Evolutionary conservation across 1,284 basidiomycete genomes (phyloP).

Genomic region (Leucoagaricus sp.): DNA sequence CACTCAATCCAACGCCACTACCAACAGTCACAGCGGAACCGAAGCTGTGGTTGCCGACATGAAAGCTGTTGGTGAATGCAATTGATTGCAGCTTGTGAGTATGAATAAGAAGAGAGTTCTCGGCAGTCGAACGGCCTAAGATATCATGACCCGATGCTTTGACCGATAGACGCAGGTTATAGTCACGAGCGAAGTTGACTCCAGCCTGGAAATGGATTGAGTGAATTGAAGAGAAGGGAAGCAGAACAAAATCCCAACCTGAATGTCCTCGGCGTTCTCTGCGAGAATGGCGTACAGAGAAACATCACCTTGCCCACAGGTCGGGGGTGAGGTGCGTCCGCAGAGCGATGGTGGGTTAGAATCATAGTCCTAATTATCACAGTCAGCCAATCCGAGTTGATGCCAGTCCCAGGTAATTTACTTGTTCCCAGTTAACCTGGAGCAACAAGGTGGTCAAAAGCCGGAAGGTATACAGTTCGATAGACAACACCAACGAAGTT

Average conservation of each 20-base stretch:
- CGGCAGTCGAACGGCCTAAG: conserved; percentile 31
- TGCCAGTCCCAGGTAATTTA: background rate
- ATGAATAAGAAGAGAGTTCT: conserved; percentile 35
- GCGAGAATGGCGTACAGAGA: conserved; percentile 18
- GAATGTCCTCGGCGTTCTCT: conserved; percentile 31
- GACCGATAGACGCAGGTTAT: conserved; percentile 40
- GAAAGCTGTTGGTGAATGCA: conserved; percentile 29
- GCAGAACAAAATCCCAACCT: conserved; percentile 5
- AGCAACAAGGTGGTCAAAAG: background rate
- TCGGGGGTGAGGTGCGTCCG: background rate
- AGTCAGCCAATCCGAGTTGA: background rate
- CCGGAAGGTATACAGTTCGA: too few relatives aligned
- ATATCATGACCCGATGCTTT: conserved; percentile 42
- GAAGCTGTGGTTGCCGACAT: conserved; percentile 1
- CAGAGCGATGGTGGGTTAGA: conserved; percentile 2
- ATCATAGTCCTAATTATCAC: background rate
- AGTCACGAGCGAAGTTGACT: conserved; percentile 32
- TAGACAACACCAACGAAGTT: background rate
- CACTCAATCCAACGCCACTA: conserved; percentile 43
- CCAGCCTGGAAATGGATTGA: conserved; percentile 20
- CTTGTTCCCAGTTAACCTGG: conserved; percentile 2
- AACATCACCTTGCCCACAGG: conserved; percentile 21
- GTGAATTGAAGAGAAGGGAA: background rate
- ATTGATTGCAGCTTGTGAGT: conserved; percentile 38
- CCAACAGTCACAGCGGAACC: conserved; percentile 35